Base-by-base conservation (phyloP, 257 asterid genomes). In the Nicotiana sylvestris region DNA sequence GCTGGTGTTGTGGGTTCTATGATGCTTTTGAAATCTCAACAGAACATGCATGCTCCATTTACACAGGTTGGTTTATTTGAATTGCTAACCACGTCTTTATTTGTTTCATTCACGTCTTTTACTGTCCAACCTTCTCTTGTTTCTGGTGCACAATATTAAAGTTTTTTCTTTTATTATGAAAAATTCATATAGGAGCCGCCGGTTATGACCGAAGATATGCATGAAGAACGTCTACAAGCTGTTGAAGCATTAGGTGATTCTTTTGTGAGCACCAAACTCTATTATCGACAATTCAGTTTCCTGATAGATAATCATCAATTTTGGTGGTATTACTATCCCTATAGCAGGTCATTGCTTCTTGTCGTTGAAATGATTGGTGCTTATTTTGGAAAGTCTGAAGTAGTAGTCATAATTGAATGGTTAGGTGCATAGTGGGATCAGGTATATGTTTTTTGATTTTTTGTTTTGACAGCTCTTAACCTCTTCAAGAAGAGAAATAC, bases 131-230 rank as follows among this genome's bases (percentile, higher is more conserved):
- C 46, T 39, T 39, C 67, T 70, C 58, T 61, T 60, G 4, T 49
- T 60, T 51, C 33, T 27, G 46, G 9, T 76, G 55, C 55, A 37
- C 39, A 74, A 21, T 25, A 27, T 70, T 65, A 33, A 3, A 30
- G 9, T 39, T 39, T 39, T 37, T 39, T 39, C 46, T 39, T 39
- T 39, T 29, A 77, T 66, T 39, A 0, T 30, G 66, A 17, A 66
- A 57, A 27, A 32, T 78, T 83, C 17, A 86, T 84, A 84, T 84
- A 95, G 98, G 97, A 95, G 25, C 96, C 97, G 78, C 98, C 97
- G 81, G 97, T 89, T 60, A 93, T 95, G 97, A 95, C 98, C 69
- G 98, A 95, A 89, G 98, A 95, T 85, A 93, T 95, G 97, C 97
- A 95, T 55, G 98, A 95, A 87, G 98, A 95, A 89, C 92, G 98